phyloP scores from a whole-genome alignment of 2,329 filamentous ascomycete species.

The Colletotrichum echinochloae region DNA sequence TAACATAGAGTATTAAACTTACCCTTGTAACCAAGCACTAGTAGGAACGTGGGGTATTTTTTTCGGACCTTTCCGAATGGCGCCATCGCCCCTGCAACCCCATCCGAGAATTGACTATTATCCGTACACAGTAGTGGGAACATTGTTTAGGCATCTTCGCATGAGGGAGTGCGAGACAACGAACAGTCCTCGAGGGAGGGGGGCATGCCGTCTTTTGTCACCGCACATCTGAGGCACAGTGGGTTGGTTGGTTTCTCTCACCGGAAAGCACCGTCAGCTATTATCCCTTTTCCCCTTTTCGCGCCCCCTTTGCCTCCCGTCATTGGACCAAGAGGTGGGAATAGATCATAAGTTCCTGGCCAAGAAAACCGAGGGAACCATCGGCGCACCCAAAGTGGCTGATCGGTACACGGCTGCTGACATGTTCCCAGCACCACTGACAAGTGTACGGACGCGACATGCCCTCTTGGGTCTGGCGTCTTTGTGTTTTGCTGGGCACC shows the following conservation, averaged over 20 bases:
- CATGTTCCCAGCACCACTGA: neutral
- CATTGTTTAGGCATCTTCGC: neutral
- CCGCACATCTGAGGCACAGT: neutral
- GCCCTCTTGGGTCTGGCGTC: neutral
- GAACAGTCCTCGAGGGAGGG: neutral
- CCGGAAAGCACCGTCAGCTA: neutral
- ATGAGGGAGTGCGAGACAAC: neutral
- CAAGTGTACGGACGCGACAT: neutral
- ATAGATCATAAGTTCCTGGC: conserved; percentile 27
- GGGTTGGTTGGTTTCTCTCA: neutral
- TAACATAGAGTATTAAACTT: no score
- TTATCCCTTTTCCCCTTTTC: neutral
- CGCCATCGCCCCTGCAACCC: conserved; percentile 3
- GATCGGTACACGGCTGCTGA: conserved; percentile 24
- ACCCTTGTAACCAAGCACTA: no score
- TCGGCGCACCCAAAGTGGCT: conserved; percentile 8
- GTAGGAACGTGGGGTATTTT: neutral
- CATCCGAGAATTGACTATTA: neutral
- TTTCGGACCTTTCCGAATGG: conserved; percentile 5
- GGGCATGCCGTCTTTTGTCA: neutral
- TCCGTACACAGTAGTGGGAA: no score
- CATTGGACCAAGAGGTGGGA: conserved; percentile 14
- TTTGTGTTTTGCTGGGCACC: neutral
- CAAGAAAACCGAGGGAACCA: conserved; percentile 1
- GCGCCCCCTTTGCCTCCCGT: neutral